These are phyloP conservation scores for Bertia moriformis DNA, from an alignment of 2,329 filamentous ascomycete species.

Conservation along the genomic window DNA sequence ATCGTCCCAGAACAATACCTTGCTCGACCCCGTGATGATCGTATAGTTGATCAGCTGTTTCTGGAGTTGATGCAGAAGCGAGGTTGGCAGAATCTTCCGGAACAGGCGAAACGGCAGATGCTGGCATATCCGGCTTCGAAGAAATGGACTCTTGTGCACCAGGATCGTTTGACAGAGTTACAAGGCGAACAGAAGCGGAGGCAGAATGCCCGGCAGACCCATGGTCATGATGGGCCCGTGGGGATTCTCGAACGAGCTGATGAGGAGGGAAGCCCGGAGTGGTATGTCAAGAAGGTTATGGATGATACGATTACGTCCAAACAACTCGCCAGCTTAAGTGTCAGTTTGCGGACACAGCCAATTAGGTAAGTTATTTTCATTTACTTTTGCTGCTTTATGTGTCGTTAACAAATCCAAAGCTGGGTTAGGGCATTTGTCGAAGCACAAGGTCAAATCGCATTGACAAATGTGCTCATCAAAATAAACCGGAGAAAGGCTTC, in stretches of 20 bases:
- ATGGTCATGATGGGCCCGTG: conserved; percentile 29
- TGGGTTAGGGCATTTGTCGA: conserved; percentile 60
- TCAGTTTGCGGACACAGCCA: conserved; percentile 53
- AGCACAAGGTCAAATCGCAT: conserved; percentile 53
- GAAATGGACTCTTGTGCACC: conserved; percentile 59
- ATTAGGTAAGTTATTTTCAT: conserved; percentile 20
- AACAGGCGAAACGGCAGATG: conserved; percentile 56
- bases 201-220: conserved; percentile 37
- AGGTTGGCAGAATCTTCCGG: conserved; percentile 55
- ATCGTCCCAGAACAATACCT: conserved; percentile 26
- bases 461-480: conserved; percentile 45
- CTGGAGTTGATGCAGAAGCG: conserved; percentile 56
- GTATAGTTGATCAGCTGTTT: conserved; percentile 52
- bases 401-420: conserved; percentile 13
- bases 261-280: conserved; percentile 56
- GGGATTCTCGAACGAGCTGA: conserved; percentile 30
- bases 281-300: conserved; percentile 59
- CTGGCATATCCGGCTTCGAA: conserved; percentile 55
- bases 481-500: conserved; percentile 37
- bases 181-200: conserved; percentile 50
- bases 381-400: conserved; percentile 2
- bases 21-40: conserved; percentile 38
- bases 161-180: conserved; percentile 52
- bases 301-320: conserved; percentile 55
- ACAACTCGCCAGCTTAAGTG: conserved; percentile 51